phyloP scores from a whole-genome alignment of 2,329 filamentous ascomycete genomes.

The Cercospora sp. region DNA sequence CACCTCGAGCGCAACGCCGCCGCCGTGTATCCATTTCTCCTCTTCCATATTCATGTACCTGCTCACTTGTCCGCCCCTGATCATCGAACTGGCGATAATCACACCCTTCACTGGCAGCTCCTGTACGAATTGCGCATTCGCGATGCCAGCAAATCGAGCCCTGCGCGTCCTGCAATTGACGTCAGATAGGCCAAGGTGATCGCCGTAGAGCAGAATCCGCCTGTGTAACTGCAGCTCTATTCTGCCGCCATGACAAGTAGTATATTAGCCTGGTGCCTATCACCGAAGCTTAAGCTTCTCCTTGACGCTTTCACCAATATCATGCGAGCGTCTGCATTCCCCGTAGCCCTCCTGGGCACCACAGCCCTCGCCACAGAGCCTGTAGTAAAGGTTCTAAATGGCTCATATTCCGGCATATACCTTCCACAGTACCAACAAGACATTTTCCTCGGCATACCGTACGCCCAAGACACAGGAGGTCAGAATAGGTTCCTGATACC shows the following conservation, averaged over 20 bases:
- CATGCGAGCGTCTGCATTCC: not conserved
- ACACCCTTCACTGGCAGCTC: not conserved
- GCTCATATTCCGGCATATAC: slow-evolving; percentile 43
- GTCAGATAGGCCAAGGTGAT: slow-evolving; percentile 13
- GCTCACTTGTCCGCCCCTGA: not conserved
- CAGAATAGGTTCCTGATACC: slow-evolving; percentile 38
- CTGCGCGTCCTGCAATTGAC: not conserved
- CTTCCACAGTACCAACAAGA: slow-evolving; percentile 47
- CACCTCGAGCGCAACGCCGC: not conserved
- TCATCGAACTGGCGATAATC: not conserved
- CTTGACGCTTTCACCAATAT: not conserved
- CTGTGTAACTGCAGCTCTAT: not conserved
- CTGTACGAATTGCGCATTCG: not conserved
- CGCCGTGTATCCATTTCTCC: not conserved
- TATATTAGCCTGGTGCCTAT: not conserved
- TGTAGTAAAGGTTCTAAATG: slow-evolving; percentile 37
- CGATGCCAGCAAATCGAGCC: not conserved
- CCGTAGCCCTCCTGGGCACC: not conserved
- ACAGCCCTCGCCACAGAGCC: slow-evolving; percentile 3
- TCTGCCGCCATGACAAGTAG: not conserved
- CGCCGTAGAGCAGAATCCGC: slow-evolving; percentile 5
- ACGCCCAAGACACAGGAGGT: slow-evolving; percentile 39
- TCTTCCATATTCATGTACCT: not conserved
- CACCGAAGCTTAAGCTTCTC: not conserved
- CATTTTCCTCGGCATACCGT: slow-evolving; percentile 48